Conservation (phyloP, 768 basidiomycete species). For the Tricholoma matsutake region DNA sequence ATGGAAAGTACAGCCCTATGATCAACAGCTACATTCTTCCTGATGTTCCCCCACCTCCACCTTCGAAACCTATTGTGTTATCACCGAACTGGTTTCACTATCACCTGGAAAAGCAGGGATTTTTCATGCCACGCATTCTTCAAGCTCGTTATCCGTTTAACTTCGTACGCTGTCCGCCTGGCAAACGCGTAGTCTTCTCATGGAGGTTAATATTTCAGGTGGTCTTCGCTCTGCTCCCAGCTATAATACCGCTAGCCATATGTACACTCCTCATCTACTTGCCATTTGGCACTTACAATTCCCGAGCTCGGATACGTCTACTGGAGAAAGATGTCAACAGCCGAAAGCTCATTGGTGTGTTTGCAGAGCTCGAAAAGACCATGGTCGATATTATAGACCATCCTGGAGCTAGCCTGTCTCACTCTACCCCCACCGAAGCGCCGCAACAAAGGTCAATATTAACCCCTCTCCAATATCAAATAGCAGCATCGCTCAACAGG, state of each 20-base stretch:
- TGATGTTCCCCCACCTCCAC: constrained; percentile 36
- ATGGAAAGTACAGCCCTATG: constrained; percentile 54
- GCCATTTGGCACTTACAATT: constrained; percentile 52
- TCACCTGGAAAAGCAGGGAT: constrained; percentile 31
- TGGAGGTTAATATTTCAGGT: constrained; percentile 32
- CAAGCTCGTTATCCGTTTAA: constrained; percentile 68
- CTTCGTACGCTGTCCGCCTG: constrained; percentile 43
- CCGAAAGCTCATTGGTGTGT: constrained; percentile 51
- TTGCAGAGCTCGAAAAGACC: constrained; percentile 57
- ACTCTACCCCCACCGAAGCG: neutral
- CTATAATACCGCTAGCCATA: constrained; percentile 61
- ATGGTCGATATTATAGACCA: constrained; percentile 60
- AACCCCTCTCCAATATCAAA: constrained; percentile 52
- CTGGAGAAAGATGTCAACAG: constrained; percentile 56
- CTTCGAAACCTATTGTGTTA: constrained; percentile 37
- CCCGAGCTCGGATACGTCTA: constrained; percentile 61
- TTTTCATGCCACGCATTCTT: constrained; percentile 56
- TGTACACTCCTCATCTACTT: constrained; percentile 55
- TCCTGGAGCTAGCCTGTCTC: constrained; percentile 25
- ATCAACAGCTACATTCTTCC: constrained; percentile 53
- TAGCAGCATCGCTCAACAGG: constrained; percentile 59
- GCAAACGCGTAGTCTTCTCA: neutral
- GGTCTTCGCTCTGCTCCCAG: constrained; percentile 53
- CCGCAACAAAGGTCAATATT: constrained; percentile 42
- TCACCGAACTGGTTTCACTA: constrained; percentile 45